phyloP scores from a whole-genome alignment of 805 yeast species.

The Ogataea philodendri region DNA sequence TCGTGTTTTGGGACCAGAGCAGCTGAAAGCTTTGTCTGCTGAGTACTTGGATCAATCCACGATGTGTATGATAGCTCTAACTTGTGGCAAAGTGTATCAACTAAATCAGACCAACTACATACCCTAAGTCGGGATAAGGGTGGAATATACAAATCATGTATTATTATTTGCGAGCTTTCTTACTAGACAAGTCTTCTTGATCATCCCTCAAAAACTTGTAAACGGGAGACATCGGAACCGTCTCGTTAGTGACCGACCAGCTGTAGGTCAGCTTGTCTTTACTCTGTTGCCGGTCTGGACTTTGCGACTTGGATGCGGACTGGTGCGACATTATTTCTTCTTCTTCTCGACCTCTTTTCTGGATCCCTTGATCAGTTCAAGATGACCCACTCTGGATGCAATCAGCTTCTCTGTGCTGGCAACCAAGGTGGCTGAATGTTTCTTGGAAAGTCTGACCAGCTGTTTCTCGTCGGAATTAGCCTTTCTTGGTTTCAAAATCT shows the following conservation, averaged over 20 bases:
- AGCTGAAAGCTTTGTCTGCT: too few relatives aligned
- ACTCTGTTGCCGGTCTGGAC: too few relatives aligned
- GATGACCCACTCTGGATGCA: constrained; percentile 89
- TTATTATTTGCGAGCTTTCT: constrained; percentile 13
- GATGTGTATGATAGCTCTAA: too few relatives aligned
- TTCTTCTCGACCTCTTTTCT: constrained; percentile 76
- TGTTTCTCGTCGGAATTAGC: constrained; percentile 42
- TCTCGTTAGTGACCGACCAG: constrained; percentile 27
- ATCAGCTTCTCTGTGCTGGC: constrained; percentile 79
- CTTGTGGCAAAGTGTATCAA: too few relatives aligned
- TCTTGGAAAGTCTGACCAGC: constrained; percentile 55
- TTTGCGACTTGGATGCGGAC: too few relatives aligned
- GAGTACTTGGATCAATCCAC: too few relatives aligned
- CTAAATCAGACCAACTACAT: too few relatives aligned
- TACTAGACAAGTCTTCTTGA: constrained; percentile 1
- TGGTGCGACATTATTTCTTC: constrained; percentile 37
- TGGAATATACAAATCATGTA: too few relatives aligned
- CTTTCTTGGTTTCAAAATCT: constrained; percentile 65
- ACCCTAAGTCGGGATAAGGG: too few relatives aligned
- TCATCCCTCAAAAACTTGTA: constrained; percentile 19
- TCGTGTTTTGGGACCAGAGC: too few relatives aligned
- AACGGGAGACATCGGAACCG: constrained; percentile 20
- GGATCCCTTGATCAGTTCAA: constrained; percentile 87
- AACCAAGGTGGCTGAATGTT: constrained; percentile 51
- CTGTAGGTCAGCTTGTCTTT: constrained; percentile 4